Base-by-base conservation (phyloP, 108 stramenopile species). In the Stephanodiscus triporus region DNA sequence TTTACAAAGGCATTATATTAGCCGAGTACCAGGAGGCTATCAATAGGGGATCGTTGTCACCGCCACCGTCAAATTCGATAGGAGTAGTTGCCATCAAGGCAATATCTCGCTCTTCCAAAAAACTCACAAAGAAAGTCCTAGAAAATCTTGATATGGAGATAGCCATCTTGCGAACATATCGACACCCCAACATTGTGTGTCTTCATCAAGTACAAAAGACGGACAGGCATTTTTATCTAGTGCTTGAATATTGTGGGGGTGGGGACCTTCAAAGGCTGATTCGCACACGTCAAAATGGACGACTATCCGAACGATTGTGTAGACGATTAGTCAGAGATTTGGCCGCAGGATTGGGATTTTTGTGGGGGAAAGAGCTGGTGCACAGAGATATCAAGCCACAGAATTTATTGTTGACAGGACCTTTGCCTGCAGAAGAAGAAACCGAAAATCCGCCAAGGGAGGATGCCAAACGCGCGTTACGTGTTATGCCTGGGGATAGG, bases 321-420 rank as follows among this genome's bases (percentile, higher is more conserved):
- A 85, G 94, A 40, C 88, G 93, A 23, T 77, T 98, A 68, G 84
- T 98, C 73, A 72, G 94, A 29, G 97, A 99, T 75, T 86, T 99
- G 72, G 63, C 95, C 5, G 73, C 90, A 0, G 98, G 98, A 17
- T 77, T 99, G 45, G 67, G 83, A 48, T 98, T 97, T 67, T 79
- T 99, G 43, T 94, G 93, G 90, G 84, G 82, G 9, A 84, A 92
- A 54, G 83, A 90, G 56, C 72, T 96, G 43, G 92, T 96, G 51
- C 98, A 99, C 72, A 66, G 98, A 4, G 98, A 99, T 75, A 93
- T 99, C 68, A 99, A 99, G 76, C 97, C 98, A 53, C 97, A 97
- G 73, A 99, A 99, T 75, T 77, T 99, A 32, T 80, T 99, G 32
- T 83, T 99, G 77, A 93, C 96, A 16, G 91, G 93, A 22, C 68